Conservation (phyloP, 345 rosid species). For the Turritis glabra region DNA sequence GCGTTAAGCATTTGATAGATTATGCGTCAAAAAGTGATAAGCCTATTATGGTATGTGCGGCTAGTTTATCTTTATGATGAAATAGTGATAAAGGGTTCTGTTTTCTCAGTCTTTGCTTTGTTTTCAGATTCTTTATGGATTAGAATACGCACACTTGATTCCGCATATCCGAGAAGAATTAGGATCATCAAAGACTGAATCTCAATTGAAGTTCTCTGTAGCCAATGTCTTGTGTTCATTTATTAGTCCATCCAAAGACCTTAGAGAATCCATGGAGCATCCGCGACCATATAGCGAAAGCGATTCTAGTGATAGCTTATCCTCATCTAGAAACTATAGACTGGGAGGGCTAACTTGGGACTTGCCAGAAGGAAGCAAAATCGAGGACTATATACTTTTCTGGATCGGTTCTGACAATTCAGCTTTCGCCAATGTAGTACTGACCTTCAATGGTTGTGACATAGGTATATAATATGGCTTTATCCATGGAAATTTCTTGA, state of each 20-base stretch:
- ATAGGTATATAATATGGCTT: conserved; percentile 56
- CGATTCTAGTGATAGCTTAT: conserved; percentile 31
- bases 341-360: conserved; percentile 86
- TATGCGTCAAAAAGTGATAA: neutral
- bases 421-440: conserved; percentile 80
- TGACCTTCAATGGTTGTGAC: conserved; percentile 80
- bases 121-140: conserved; percentile 82
- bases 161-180: conserved; percentile 50
- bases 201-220: conserved; percentile 43
- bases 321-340: conserved; percentile 38
- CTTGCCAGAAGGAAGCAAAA: conserved; percentile 56
- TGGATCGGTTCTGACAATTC: conserved; percentile 81
- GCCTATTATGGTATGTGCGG: conserved; percentile 49
- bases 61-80: neutral
- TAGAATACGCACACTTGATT: conserved; percentile 75
- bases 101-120: neutral
- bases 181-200: conserved; percentile 23
- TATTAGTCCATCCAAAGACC: conserved; percentile 51
- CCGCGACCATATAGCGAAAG: conserved; percentile 28
- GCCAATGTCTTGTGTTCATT: conserved; percentile 60
- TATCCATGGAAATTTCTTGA: conserved; percentile 2
- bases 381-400: conserved; percentile 69
- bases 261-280: conserved; percentile 38
- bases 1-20: conserved; percentile 3
- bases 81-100: neutral